phyloP scores from a whole-genome alignment of 257 asterid species.

The Anisodus tanguticus region DNA sequence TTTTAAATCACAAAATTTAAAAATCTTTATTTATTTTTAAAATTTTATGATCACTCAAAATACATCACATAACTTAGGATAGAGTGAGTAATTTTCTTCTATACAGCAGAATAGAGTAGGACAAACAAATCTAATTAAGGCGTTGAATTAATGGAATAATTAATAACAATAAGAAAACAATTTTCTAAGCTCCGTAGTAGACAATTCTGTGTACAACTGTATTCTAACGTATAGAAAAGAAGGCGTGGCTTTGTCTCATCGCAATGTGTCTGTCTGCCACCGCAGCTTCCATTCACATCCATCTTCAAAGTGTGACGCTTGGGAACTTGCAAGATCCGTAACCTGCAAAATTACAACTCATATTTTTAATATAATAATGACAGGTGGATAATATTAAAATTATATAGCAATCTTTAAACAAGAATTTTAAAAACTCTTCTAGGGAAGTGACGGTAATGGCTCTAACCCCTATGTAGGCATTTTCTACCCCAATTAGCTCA shows the following conservation, averaged over 20 bases:
- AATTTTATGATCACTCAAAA: too few species aligned
- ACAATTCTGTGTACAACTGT: not conserved
- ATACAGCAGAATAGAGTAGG: not conserved
- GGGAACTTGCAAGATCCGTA: slow-evolving; percentile 75
- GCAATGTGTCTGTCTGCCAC: not conserved
- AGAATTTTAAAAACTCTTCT: not conserved
- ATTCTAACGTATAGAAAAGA: not conserved
- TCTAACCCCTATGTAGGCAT: too few species aligned
- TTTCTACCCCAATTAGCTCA: not conserved
- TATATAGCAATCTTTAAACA: not conserved
- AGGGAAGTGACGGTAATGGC: too few species aligned
- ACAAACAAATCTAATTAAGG: not conserved
- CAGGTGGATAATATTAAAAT: not conserved
- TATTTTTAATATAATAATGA: not conserved
- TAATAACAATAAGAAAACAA: too few species aligned
- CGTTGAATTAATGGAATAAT: too few species aligned
- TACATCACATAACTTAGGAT: too few species aligned
- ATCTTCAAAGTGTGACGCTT: slow-evolving; percentile 55
- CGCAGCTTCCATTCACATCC: not conserved
- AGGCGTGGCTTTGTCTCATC: not conserved
- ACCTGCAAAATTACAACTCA: slow-evolving; percentile 49
- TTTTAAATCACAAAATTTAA: too few species aligned
- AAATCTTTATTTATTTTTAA: too few species aligned
- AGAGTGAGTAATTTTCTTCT: not conserved
- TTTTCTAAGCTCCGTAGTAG: not conserved